Conservation (phyloP, 148 eudicot species). For the Agrostemma githago region DNA sequence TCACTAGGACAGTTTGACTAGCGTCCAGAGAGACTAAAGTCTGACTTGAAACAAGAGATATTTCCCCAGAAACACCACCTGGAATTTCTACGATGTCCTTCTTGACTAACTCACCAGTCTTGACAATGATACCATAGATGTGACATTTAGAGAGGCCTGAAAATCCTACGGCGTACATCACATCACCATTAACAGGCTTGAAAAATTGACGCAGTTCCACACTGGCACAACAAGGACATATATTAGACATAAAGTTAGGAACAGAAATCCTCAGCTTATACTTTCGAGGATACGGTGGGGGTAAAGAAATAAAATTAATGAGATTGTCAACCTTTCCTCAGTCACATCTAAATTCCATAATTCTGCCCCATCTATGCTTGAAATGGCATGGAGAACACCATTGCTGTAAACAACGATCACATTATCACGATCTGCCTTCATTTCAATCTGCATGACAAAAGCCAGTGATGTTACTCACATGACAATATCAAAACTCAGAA, state of each 20-base stretch:
- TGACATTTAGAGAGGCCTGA: constrained; percentile 47
- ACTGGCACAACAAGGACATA: constrained; percentile 44
- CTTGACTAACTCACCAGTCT: constrained; percentile 68
- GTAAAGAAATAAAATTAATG: constrained; percentile 2
- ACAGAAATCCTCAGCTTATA: neutral
- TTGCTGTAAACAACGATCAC: constrained; percentile 64
- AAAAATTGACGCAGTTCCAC: constrained; percentile 62
- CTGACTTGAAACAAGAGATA: constrained; percentile 53
- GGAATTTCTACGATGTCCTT: constrained; percentile 42
- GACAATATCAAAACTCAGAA: constrained; percentile 6
- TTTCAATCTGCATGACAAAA: constrained; percentile 51
- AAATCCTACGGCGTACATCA: constrained; percentile 62
- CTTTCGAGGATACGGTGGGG: neutral
- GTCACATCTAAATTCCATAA: constrained; percentile 71
- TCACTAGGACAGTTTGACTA: constrained; percentile 46
- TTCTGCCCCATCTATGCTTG: constrained; percentile 83
- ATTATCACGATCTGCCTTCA: constrained; percentile 64
- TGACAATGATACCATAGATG: constrained; percentile 50
- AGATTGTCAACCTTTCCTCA: constrained; percentile 56
- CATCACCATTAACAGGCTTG: constrained; percentile 55
- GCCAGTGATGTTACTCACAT: constrained; percentile 5
- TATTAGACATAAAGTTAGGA: constrained; percentile 8
- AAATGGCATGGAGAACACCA: constrained; percentile 73
- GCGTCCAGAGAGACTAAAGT: constrained; percentile 68
- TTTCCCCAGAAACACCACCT: constrained; percentile 65